Percentiles rank a stretch among this genome's conserved stretches.
These are phyloP conservation scores for Arachnopeziza araneosa DNA, from an alignment of 2,329 filamentous ascomycete genomes.

Conservation along the genomic window DNA sequence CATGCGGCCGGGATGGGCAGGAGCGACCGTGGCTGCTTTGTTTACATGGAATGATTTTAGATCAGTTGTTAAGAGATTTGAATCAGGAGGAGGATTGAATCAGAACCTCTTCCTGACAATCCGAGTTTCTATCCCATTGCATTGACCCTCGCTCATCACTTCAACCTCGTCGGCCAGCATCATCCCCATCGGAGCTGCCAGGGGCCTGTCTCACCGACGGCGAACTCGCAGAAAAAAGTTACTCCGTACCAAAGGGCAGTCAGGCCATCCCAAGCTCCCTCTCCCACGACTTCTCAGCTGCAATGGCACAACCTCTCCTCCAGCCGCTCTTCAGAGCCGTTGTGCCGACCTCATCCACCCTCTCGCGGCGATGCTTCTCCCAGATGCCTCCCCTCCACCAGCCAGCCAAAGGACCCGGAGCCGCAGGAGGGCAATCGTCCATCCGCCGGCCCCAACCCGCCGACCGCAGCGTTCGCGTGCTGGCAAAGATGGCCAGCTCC, in stretches of 20 bases:
- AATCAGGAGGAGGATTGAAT: too few species aligned
- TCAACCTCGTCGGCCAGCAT: neutral
- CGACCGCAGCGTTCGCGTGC: slow-evolving; percentile 12
- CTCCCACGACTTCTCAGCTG: neutral
- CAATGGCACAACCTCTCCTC: slow-evolving; percentile 13
- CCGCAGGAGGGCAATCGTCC: neutral
- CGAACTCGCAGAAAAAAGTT: neutral
- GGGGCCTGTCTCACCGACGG: neutral
- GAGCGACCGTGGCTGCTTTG: too few species aligned
- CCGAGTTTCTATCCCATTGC: neutral
- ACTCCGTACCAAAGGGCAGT: neutral
- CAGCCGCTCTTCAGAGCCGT: slow-evolving; percentile 18
- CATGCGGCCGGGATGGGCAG: neutral
- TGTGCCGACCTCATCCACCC: slow-evolving; percentile 1
- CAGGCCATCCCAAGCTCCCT: neutral
- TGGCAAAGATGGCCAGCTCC: slow-evolving; percentile 8
- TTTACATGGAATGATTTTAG: too few species aligned
- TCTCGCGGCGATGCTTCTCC: slow-evolving; percentile 21
- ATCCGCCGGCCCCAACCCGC: neutral
- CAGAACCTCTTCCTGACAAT: too few species aligned
- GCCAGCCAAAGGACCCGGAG: neutral
- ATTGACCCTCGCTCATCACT: neutral
- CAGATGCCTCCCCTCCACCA: slow-evolving; percentile 9
- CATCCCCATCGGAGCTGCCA: neutral
- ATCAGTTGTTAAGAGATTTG: too few species aligned